Base-by-base conservation (phyloP, 352 stramenopile species). In the Phytophthora tubulina region DNA sequence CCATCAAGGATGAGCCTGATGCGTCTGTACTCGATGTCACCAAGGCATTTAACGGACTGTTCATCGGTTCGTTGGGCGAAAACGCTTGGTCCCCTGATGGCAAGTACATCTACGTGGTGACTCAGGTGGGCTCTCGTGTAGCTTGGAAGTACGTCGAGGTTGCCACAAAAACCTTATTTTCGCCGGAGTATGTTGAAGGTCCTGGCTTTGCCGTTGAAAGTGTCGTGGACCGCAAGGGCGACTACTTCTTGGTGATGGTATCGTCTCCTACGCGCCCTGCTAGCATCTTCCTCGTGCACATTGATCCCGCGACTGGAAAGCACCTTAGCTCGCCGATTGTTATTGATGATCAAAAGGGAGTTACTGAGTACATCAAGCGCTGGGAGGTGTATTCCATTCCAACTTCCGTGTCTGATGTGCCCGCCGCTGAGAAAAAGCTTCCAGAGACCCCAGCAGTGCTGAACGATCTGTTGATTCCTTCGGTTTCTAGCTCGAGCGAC, bases 111-210 rank as follows among this genome's bases (percentile, higher is more conserved):
- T 91, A 89, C 56, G 84, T 93, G 33, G 79, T 84, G 61, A 89
- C 85, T n/a, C 84, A 91, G 41, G 73, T 95, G 27, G 88, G 85
- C 10, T 82, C 83, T 63, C 84, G 88, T 32, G 51, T 64, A 30
- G 31, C 93, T 6, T 95, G 88, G 88, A 95, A 93, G 67, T 84
- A 84, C 45, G 81, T 92, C 6, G 71, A 92, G 30, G 84, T 92
- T 1, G 64, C 63, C 4, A 86, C 76, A 13, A 84, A 86, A 52
- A 42, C 38, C 3, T 66, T 95, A 15, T 48, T 80, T 9, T 82
- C 84, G 11, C 85, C 88, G 1, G 44, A 77, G 38, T 90, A 93
- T 45, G 78, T 91, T 3, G 78, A 90, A 52, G 77, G 79, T 6
- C 44, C 73, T 4, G 55, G 49, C 27, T 62, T 91, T 27, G 88